Evolutionary conservation across 345 rosid species (phyloP).

Genomic region (Rhodamnia argentea): DNA sequence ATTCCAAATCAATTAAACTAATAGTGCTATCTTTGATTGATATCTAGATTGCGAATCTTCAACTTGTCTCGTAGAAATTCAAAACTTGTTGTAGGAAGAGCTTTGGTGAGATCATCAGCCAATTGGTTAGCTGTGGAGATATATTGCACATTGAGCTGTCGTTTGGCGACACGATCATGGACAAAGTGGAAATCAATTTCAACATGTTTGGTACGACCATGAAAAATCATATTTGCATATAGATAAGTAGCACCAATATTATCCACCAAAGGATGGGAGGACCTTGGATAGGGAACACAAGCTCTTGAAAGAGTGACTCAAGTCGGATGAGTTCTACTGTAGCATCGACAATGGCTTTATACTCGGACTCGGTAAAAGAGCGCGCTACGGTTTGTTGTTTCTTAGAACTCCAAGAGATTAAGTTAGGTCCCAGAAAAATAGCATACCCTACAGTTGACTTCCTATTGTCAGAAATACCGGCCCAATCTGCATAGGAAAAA

Average conservation of each 20-base stretch:
- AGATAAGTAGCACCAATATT: conserved; percentile 1
- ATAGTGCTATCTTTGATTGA: too few species aligned
- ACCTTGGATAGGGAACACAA: background rate
- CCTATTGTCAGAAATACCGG: too few species aligned
- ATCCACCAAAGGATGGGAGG: background rate
- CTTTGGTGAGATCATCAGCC: background rate
- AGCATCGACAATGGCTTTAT: background rate
- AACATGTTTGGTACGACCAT: background rate
- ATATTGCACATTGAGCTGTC: background rate
- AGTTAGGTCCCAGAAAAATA: background rate
- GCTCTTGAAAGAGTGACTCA: background rate
- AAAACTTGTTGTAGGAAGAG: background rate
- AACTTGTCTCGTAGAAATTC: background rate
- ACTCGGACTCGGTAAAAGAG: background rate
- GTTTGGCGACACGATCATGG: background rate
- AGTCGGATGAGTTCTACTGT: background rate
- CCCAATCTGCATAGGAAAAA: background rate
- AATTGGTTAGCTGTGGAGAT: background rate
- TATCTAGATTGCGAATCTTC: too few species aligned
- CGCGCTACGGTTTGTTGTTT: background rate
- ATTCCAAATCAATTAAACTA: too few species aligned
- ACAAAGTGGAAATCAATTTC: background rate
- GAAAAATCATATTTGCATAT: background rate
- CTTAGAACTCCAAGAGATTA: background rate
- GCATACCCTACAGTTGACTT: background rate